A percentile compares a stretch with the other conserved stretches of the same genome.
Evolutionary conservation across 1,284 basidiomycete species (phyloP).

Genomic region (Pseudozyma tsukubaensis): DNA sequence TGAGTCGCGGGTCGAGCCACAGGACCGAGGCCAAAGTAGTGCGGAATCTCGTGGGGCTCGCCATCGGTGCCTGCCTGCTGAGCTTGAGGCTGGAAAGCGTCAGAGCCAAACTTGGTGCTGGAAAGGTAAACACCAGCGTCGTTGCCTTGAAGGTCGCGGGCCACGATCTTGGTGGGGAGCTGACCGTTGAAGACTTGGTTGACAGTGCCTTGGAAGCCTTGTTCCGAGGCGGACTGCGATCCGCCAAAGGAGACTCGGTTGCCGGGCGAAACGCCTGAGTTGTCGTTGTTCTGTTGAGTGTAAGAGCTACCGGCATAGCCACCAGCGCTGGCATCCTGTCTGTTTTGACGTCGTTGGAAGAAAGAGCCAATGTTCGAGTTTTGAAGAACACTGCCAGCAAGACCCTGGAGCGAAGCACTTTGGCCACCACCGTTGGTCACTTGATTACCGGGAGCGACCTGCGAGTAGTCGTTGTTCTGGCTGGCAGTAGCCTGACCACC

Average conservation of each 20-base stretch:
- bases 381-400: constrained; percentile 17
- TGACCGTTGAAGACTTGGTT: constrained; percentile 4
- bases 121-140: constrained; percentile 2
- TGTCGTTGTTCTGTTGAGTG: constrained; percentile 20
- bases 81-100: neutral
- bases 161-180: constrained; percentile 15
- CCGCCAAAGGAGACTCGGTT: constrained; percentile 20
- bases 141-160: constrained; percentile 9
- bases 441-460: constrained; percentile 27
- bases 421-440: constrained; percentile 29
- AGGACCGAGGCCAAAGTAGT: constrained; percentile 21
- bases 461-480: constrained; percentile 39
- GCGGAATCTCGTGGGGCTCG: constrained; percentile 8
- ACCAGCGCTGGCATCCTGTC: constrained; percentile 16
- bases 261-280: constrained; percentile 15
- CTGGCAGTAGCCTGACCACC: constrained; percentile 15
- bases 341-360: constrained; percentile 7
- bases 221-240: constrained; percentile 11
- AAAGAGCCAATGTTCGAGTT: constrained; percentile 4
- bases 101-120: constrained; percentile 17
- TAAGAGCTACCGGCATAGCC: constrained; percentile 15
- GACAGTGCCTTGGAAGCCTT: constrained; percentile 18
- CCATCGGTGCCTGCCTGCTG: neutral
- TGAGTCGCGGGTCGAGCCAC: constrained; percentile 6
- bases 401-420: constrained; percentile 16